A percentile compares a stretch with the other conserved stretches of the same genome.
Evolutionary conservation across 441 rosid species (phyloP).

Genomic region (Syzygium syzygioides): DNA sequence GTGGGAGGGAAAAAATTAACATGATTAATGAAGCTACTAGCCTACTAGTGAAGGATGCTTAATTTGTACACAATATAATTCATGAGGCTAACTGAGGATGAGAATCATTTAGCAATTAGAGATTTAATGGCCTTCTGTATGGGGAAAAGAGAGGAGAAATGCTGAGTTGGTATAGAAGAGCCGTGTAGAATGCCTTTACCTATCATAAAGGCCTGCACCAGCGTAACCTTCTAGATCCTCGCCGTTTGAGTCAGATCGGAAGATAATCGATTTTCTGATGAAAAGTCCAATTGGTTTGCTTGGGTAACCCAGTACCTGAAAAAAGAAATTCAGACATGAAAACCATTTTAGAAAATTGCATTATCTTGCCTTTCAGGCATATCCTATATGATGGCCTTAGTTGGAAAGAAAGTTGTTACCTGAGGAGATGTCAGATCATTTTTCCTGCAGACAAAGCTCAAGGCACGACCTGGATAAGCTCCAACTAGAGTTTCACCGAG

Average conservation of each 20-base stretch:
- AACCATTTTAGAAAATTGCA: background rate
- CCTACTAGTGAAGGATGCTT: background rate
- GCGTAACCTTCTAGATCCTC: conserved; percentile 99
- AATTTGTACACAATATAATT: background rate
- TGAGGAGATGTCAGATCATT: conserved; percentile 59
- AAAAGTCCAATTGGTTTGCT: conserved; percentile 95
- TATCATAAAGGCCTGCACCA: conserved; percentile 98
- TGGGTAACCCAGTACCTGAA: conserved; percentile 88
- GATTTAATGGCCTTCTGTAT: background rate
- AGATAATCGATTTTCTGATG: conserved; percentile 81
- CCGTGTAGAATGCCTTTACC: conserved; percentile 45
- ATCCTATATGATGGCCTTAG: background rate
- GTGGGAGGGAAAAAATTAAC: background rate
- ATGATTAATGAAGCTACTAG: background rate
- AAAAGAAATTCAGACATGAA: conserved; percentile 10
- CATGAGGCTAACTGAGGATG: background rate
- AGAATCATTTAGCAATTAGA: background rate
- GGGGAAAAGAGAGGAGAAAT: background rate
- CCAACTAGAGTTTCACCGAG: conserved; percentile 98
- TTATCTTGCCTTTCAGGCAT: background rate
- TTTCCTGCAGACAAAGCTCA: conserved; percentile 90
- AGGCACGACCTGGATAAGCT: conserved; percentile 97
- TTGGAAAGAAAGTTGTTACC: conserved; percentile 32
- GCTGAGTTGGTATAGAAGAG: background rate
- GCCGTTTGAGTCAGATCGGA: conserved; percentile 96